These are phyloP conservation scores for Komagataella pastoris DNA, from an alignment of 805 yeast species.

Conservation along the genomic window DNA sequence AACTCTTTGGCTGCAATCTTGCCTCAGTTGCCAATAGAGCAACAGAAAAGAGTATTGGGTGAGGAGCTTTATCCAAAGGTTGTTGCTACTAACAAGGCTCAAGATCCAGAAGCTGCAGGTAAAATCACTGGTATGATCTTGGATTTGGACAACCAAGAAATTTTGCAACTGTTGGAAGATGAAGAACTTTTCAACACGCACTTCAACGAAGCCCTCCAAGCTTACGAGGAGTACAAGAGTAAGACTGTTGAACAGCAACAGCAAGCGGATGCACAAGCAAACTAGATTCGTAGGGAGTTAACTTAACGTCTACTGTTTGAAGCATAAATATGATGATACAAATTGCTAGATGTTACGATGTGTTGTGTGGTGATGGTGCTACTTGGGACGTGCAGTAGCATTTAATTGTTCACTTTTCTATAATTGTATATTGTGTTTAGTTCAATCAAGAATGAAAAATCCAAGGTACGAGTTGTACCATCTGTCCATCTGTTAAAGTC, in stretches of 20 bases:
- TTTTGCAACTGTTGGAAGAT: constrained; percentile 78
- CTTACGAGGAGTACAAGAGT: constrained; percentile 80
- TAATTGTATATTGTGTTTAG: not conserved
- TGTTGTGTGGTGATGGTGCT: not conserved
- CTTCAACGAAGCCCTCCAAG: constrained; percentile 88
- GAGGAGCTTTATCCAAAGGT: constrained; percentile 94
- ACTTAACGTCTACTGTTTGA: not conserved
- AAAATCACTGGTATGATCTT: constrained; percentile 98
- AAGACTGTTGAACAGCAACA: not conserved
- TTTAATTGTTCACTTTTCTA: constrained; percentile 15
- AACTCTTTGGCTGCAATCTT: constrained; percentile 44
- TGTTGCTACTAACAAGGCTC: constrained; percentile 73
- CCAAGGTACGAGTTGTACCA: not conserved
- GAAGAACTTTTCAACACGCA: constrained; percentile 82
- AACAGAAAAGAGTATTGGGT: constrained; percentile 95
- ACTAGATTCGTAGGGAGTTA: not conserved
- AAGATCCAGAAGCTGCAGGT: constrained; percentile 92
- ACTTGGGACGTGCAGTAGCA: not conserved
- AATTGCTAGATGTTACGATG: not conserved
- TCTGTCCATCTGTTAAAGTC: too few species aligned
- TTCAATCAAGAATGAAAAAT: not conserved
- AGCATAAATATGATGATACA: not conserved
- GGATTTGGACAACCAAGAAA: constrained; percentile 87
- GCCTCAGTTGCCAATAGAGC: constrained; percentile 64
- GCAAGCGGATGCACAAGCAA: constrained; percentile 4